Conservation (phyloP, 2,329 filamentous ascomycete genomes). For the Alternaria novae-zelandiae region DNA sequence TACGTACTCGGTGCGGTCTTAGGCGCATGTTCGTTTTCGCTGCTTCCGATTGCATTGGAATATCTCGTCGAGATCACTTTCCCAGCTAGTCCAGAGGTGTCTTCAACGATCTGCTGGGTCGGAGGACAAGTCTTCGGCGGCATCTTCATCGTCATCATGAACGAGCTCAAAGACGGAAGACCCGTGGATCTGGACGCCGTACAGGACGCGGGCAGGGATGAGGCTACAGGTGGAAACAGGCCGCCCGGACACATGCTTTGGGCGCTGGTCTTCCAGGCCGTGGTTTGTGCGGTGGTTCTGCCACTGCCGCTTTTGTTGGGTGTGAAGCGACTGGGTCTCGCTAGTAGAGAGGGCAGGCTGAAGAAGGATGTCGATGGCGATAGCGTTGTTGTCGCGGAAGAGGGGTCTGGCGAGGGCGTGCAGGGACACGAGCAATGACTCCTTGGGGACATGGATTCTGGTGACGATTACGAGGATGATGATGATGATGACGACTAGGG, state of each 20-base stretch:
- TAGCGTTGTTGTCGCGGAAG: constrained; percentile 11
- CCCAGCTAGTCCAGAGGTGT: constrained; percentile 85
- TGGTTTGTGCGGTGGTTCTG: constrained; percentile 68
- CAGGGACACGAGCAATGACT: constrained; percentile 26
- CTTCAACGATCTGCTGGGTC: constrained; percentile 82
- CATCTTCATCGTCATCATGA: constrained; percentile 82
- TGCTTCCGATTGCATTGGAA: constrained; percentile 86
- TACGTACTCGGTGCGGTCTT: constrained; percentile 78
- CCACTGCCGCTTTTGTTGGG: constrained; percentile 74
- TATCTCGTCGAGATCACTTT: constrained; percentile 86
- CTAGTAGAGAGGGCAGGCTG: constrained; percentile 37
- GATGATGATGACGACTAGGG: background rate
- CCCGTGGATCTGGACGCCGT: constrained; percentile 37
- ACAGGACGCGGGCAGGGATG: constrained; percentile 30
- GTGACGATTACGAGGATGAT: background rate
- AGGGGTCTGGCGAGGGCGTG: constrained; percentile 12
- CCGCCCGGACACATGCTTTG: constrained; percentile 76
- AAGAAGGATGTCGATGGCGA: constrained; percentile 42
- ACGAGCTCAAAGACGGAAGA: constrained; percentile 66
- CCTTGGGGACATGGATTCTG: constrained; percentile 24
- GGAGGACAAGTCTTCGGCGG: constrained; percentile 86
- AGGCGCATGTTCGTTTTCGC: constrained; percentile 78
- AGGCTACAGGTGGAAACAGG: constrained; percentile 24
- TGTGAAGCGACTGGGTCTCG: constrained; percentile 64
- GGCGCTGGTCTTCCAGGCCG: constrained; percentile 79